phyloP scores from a whole-genome alignment of 2,329 filamentous ascomycete genomes.

The Aspergillus fischeri region DNA sequence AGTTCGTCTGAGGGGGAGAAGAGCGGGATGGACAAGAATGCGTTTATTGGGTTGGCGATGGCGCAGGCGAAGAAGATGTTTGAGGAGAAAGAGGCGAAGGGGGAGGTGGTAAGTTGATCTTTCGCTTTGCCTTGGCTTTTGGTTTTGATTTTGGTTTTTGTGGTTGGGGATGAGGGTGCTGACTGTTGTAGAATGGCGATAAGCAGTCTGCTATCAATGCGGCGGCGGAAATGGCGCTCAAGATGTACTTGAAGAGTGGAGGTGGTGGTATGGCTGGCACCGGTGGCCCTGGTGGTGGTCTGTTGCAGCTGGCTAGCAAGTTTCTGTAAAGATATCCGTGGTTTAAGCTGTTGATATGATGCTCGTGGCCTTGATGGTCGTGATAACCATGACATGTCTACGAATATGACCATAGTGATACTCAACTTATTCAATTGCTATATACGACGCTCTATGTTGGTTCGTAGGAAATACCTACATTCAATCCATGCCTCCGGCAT shows the following conservation, averaged over 20 bases:
- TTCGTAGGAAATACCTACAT: not conserved
- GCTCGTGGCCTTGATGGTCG: not conserved
- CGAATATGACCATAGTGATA: not conserved
- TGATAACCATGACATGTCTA: not conserved
- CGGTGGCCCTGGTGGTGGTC: conserved; percentile 48
- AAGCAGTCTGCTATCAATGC: conserved; percentile 77
- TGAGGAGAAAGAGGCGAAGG: conserved; percentile 55
- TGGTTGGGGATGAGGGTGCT: not conserved
- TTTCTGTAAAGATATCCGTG: conserved; percentile 41
- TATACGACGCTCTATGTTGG: not conserved
- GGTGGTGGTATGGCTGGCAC: conserved; percentile 47
- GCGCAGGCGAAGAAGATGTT: conserved; percentile 77
- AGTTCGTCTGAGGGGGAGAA: conserved; percentile 21
- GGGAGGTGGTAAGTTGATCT: conserved; percentile 47
- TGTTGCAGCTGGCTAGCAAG: conserved; percentile 59
- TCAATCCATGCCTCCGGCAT: not conserved
- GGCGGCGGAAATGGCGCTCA: conserved; percentile 80
- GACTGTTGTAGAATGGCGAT: conserved; percentile 48
- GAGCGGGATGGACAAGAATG: conserved; percentile 61
- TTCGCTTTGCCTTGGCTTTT: conserved; percentile 1
- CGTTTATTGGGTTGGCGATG: conserved; percentile 83
- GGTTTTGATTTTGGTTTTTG: not conserved
- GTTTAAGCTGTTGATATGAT: not conserved
- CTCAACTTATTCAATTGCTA: not conserved
- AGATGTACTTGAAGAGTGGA: conserved; percentile 85